Percentiles rank a stretch among this genome's conserved stretches.
Evolutionary conservation across 345 rosid genomes (phyloP).

Genomic region (Populus davidiana): DNA sequence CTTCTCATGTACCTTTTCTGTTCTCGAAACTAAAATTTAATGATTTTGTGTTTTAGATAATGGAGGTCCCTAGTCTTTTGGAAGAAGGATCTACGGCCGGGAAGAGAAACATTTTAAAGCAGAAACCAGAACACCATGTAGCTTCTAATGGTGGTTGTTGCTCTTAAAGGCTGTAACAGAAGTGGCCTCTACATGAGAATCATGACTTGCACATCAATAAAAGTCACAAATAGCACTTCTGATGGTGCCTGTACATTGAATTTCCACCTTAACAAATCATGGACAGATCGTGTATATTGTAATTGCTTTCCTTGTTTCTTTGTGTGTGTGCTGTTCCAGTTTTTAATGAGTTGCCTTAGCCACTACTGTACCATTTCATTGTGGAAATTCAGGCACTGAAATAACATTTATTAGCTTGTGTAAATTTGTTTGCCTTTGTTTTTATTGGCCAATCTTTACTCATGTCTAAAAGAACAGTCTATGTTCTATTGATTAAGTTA

Average conservation of each 20-base stretch:
- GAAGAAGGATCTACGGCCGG: slow-evolving; percentile 75
- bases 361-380: slow-evolving; percentile 2
- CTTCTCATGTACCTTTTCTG: background rate
- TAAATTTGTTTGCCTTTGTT: slow-evolving; percentile 13
- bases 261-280: background rate
- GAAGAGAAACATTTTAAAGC: slow-evolving; percentile 74
- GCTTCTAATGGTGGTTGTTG: slow-evolving; percentile 50
- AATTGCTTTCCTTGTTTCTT: slow-evolving; percentile 7
- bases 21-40: background rate
- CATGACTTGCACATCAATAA: background rate
- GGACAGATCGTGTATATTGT: slow-evolving; percentile 22
- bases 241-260: slow-evolving; percentile 9
- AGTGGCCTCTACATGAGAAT: background rate
- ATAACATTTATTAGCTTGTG: slow-evolving; percentile 21
- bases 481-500: slow-evolving; percentile 9
- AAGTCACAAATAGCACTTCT: background rate
- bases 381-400: slow-evolving; percentile 1
- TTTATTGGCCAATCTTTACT: slow-evolving; percentile 11
- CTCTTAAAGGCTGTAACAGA: slow-evolving; percentile 18
- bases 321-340: background rate
- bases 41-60: slow-evolving; percentile 48
- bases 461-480: background rate
- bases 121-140: slow-evolving; percentile 50
- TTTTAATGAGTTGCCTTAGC: slow-evolving; percentile 8
- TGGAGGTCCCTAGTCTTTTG: slow-evolving; percentile 90